These are phyloP conservation scores for Adansonia madagascariensis DNA, from an alignment of 441 rosid species.

Conservation along the genomic window DNA sequence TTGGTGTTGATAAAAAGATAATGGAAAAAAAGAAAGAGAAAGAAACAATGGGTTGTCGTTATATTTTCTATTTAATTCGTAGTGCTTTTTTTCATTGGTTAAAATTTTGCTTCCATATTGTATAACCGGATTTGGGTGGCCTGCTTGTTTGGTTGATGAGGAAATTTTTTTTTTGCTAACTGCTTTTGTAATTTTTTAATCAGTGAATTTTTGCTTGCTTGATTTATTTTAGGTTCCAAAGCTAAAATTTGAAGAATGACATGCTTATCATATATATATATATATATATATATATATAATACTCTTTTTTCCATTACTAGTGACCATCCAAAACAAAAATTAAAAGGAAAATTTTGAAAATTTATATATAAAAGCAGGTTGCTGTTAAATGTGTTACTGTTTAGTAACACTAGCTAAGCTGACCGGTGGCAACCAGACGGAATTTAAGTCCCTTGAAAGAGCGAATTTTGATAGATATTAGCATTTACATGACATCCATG, in stretches of 20 bases:
- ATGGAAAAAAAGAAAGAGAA: not conserved
- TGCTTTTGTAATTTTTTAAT: not conserved
- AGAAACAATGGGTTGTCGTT: not conserved
- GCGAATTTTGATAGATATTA: conserved; percentile 10
- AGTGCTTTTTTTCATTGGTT: conserved; percentile 21
- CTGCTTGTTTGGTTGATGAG: conserved; percentile 24
- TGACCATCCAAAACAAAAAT: too few relatives aligned
- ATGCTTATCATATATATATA: not conserved
- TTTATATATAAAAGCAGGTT: not conserved
- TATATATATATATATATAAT: too few relatives aligned
- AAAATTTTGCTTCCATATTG: not conserved
- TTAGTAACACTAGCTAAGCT: conserved; percentile 1
- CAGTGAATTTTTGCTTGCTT: not conserved
- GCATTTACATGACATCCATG: conserved; percentile 7
- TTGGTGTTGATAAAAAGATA: conserved; percentile 24
- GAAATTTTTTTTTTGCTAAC: not conserved
- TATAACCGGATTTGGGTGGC: not conserved
- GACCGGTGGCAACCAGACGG: not conserved
- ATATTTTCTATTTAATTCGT: not conserved
- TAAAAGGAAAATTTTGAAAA: too few relatives aligned
- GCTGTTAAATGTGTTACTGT: not conserved
- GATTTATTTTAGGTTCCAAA: not conserved
- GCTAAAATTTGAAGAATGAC: not conserved
- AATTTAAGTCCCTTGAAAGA: not conserved
- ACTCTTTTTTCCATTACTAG: too few relatives aligned